These are phyloP conservation scores for Hsuehochloa calcarea DNA, from an alignment of 176 grass and related monocot genomes.

Conservation along the genomic window DNA sequence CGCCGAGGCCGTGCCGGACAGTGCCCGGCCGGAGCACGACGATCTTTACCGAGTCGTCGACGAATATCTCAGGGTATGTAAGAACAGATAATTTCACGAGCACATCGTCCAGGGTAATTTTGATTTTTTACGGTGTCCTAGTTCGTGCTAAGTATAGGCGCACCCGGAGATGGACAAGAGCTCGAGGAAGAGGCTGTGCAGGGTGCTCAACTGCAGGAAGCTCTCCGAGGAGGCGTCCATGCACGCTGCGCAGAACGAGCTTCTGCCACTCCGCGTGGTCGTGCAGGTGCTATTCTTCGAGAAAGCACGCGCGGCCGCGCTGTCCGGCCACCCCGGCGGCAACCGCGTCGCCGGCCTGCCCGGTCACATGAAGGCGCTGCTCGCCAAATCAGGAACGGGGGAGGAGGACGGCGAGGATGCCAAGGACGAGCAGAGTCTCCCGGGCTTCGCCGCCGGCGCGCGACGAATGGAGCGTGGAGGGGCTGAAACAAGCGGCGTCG, in stretches of 20 bases:
- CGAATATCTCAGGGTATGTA: slow-evolving; percentile 57
- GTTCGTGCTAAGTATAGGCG: slow-evolving; percentile 16
- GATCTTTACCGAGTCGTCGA: slow-evolving; percentile 61
- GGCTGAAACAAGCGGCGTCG: slow-evolving; percentile 37
- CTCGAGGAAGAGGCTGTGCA: slow-evolving; percentile 63
- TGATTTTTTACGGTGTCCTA: neutral
- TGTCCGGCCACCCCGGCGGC: neutral
- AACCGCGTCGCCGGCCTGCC: slow-evolving; percentile 38
- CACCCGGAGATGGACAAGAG: slow-evolving; percentile 64
- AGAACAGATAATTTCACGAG: neutral
- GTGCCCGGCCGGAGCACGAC: slow-evolving; percentile 46
- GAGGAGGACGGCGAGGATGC: neutral
- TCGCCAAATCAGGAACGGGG: slow-evolving; percentile 27
- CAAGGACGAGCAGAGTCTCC: neutral
- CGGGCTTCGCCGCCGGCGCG: neutral
- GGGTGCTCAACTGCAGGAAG: slow-evolving; percentile 79
- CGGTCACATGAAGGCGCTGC: slow-evolving; percentile 40
- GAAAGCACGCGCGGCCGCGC: slow-evolving; percentile 53
- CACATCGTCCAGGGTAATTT: neutral
- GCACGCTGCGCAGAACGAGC: slow-evolving; percentile 76
- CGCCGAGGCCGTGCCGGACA: slow-evolving; percentile 52
- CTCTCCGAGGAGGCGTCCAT: slow-evolving; percentile 61
- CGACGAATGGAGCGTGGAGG: slow-evolving; percentile 44
- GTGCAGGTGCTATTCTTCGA: slow-evolving; percentile 90
- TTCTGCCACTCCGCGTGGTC: slow-evolving; percentile 68